phyloP scores from a whole-genome alignment of 495 filamentous ascomycete genomes.

The Aspergillus homomorphus region DNA sequence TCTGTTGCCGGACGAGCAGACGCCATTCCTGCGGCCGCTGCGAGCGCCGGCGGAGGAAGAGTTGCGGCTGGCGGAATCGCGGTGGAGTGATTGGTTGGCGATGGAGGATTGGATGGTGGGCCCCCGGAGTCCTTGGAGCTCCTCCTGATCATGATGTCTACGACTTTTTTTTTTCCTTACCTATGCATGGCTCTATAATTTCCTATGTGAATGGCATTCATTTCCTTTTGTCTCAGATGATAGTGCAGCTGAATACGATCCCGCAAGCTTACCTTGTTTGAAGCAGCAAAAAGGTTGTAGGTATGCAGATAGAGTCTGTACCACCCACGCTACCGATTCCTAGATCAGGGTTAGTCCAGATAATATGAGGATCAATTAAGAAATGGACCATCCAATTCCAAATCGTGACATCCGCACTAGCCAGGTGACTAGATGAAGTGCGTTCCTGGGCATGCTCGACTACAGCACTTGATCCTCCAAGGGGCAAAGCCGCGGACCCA shows the following conservation, averaged over 20 bases:
- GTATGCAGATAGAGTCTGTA: no score
- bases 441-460: neutral
- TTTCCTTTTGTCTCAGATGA: neutral
- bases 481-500: neutral
- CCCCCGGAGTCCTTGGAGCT: slow-evolving; percentile 51
- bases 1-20: slow-evolving; percentile 69
- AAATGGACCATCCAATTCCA: neutral
- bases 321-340: neutral
- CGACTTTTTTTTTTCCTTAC: neutral
- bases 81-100: slow-evolving; percentile 83
- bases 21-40: slow-evolving; percentile 80
- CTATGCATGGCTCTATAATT: neutral
- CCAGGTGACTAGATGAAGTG: neutral
- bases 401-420: neutral
- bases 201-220: neutral
- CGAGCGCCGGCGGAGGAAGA: slow-evolving; percentile 70
- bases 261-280: no score
- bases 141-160: slow-evolving; percentile 14
- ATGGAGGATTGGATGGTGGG: slow-evolving; percentile 98
- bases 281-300: no score
- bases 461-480: no score
- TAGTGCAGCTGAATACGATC: neutral
- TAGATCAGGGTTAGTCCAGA: neutral
- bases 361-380: neutral
- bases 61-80: slow-evolving; percentile 73